Base-by-base conservation (phyloP, 148 eudicot species). In the Fallopia convolvulus region DNA sequence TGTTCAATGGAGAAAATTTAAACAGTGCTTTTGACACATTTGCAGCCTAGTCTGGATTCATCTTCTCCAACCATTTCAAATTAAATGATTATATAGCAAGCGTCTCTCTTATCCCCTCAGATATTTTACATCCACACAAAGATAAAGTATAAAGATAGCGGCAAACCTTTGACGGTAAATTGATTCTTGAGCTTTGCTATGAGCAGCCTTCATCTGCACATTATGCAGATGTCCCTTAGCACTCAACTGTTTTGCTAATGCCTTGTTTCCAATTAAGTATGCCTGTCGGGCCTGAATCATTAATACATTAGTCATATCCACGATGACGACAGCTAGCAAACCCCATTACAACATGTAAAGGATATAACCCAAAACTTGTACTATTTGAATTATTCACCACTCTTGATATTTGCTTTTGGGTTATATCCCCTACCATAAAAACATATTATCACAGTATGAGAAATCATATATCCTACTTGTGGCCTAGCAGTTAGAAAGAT, bases 151-250 rank as follows among this genome's bases (percentile, higher is more conserved):
- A 66, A 66, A 33, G 8, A 66, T 66, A 32, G 39, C 66, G 79
- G 61, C 88, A 80, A 78, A 90, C 99, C 98, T 93, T 80, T 88
- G 98, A 72, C 90, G 88, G 80, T 87, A 95, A 53, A 90, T 93
- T 48, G 99, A 88, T 85, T 95, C 97, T 82, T 93, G 98, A 76
- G 98, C 99, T 84, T 92, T 89, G 41, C 78, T 89, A 80, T 95
- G 97, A 81, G 99, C 97, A 72, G 93, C 97, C 87, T 93, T 95
- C 97, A 93, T 93, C 82, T 90, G 94, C 88, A 90, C 86, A 87
- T 91, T 93, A 86, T 92, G 92, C 85, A 90, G 75, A 77, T 95
- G 99, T 39, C 99, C 99, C 82, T 92, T 95, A 61, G 83, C 84
- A 79, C 99, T 93, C 84, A 95, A 79, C 76, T 95, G 97, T 82